Evolutionary conservation across 306 rosid genomes (phyloP), one percentile per base, ranked within the genome.

Genomic region (Adenanthera pavonina): DNA sequence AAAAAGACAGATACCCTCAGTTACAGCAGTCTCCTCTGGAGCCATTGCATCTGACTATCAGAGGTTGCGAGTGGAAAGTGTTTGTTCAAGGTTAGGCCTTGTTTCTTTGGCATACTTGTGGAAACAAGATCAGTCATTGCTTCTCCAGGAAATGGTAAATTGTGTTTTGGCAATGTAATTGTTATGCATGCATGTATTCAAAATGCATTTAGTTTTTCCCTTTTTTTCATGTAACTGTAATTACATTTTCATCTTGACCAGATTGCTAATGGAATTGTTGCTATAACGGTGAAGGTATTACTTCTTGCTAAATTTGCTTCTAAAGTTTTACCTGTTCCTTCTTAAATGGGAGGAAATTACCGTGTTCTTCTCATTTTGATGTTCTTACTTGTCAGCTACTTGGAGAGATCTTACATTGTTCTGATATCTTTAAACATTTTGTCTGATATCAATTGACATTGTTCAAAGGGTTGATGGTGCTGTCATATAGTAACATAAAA

Each of bases 1-100:
- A 80, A 93, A 92, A 87, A 88, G 88, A 87, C 89, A 90, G 91
- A 89, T 93, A 80, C 97, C 99, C 46, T 86, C 91, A 44, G 89
- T 93, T 64, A 83, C 84, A 13, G 99, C 98, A 44, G 98, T 95
- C 68, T 91, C 90, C 35, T 95, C 99, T 60, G 99, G 99, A 79
- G 99, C 99, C 84, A 93, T 95, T 89, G 99, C 97, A 82, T 95
- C 99, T 56, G 97, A 95, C 82, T 95, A 95, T 85, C 98, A 95
- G 85, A 89, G 99, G 85, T 86, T 95, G 84, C 92, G 99, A 69
- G 99, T 95, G 70, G 99, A 95, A 90, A 88, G 95, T 93, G 91
- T 95, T 44, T 95, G 99, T 90, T 88, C 99, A 79, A 93, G 99
- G 97, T 92, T 95, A 86, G 98, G 98, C 78, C 95, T 95, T 89